Percentiles rank a stretch among this genome's conserved stretches.
These are phyloP conservation scores for Acacia pycnantha DNA, from an alignment of 331 rosid genomes.

Conservation along the genomic window DNA sequence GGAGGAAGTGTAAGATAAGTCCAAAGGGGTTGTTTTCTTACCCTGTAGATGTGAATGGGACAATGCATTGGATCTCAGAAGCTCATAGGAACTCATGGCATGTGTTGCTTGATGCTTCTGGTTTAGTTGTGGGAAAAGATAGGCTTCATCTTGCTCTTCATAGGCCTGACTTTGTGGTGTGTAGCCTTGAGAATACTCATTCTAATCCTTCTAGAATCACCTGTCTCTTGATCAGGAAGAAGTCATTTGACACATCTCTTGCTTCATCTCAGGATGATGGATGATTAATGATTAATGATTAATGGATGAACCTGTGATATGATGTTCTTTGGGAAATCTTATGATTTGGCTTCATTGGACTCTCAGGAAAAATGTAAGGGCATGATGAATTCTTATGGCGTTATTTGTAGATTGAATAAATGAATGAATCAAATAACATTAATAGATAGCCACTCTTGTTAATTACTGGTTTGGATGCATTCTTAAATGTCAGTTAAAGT, in stretches of 20 bases:
- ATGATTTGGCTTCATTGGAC: slow-evolving; percentile 11
- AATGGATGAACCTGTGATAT: slow-evolving; percentile 26
- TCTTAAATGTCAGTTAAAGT: neutral
- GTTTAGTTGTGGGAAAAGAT: slow-evolving; percentile 61
- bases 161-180: slow-evolving; percentile 77
- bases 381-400: slow-evolving; percentile 23
- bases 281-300: neutral
- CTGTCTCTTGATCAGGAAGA: slow-evolving; percentile 77
- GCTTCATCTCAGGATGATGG: slow-evolving; percentile 48
- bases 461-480: neutral
- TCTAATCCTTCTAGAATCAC: slow-evolving; percentile 75
- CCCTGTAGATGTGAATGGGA: slow-evolving; percentile 64
- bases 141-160: slow-evolving; percentile 61
- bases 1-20: slow-evolving; percentile 68
- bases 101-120: slow-evolving; percentile 83
- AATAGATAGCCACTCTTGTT: neutral
- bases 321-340: neutral
- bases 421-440: neutral
- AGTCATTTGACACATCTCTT: slow-evolving; percentile 59
- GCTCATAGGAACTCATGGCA: slow-evolving; percentile 86
- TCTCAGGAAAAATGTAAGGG: neutral
- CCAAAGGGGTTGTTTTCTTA: slow-evolving; percentile 81
- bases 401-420: slow-evolving; percentile 33
- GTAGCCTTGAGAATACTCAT: slow-evolving; percentile 62
- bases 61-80: slow-evolving; percentile 83